Conservation (phyloP, 192 early-diverging fungal genomes). For the Diversispora epigaea region DNA sequence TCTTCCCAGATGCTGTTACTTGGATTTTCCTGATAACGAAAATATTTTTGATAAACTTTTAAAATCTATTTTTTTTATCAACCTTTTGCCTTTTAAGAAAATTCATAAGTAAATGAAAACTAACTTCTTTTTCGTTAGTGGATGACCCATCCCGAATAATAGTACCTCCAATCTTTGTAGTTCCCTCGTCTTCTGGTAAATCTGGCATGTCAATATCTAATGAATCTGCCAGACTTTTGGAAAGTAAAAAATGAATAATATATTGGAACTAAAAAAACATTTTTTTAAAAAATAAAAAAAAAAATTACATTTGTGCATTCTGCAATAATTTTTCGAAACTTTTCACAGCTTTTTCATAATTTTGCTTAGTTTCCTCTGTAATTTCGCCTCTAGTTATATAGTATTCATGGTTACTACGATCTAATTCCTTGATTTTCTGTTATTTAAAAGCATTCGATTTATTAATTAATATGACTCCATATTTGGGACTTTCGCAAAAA, state of each 20-base stretch:
- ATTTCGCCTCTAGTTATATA: slow-evolving; percentile 80
- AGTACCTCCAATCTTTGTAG: slow-evolving; percentile 35
- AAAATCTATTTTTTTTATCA: slow-evolving; percentile 35
- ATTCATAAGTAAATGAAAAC: neutral
- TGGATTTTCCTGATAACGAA: slow-evolving; percentile 38
- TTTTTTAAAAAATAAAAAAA: neutral
- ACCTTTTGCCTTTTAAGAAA: neutral
- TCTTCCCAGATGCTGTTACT: slow-evolving; percentile 83
- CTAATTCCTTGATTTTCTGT: slow-evolving; percentile 67
- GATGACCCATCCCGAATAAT: slow-evolving; percentile 15
- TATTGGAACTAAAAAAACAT: neutral
- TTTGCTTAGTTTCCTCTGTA: slow-evolving; percentile 75
- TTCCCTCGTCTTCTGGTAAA: slow-evolving; percentile 71
- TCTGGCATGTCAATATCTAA: slow-evolving; percentile 75
- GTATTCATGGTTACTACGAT: slow-evolving; percentile 74
- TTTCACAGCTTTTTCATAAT: slow-evolving; percentile 67
- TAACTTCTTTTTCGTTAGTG: slow-evolving; percentile 23
- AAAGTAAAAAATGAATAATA: neutral
- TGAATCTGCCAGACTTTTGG: slow-evolving; percentile 64
- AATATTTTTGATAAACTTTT: neutral
- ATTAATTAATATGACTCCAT: no score
- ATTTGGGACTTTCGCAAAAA: no score
- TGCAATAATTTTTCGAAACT: slow-evolving; percentile 66
- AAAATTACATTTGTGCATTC: slow-evolving; percentile 48
- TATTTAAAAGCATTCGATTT: neutral